Evolutionary conservation across 116 monocot genomes (phyloP).

Genomic region (Iris pallida): DNA sequence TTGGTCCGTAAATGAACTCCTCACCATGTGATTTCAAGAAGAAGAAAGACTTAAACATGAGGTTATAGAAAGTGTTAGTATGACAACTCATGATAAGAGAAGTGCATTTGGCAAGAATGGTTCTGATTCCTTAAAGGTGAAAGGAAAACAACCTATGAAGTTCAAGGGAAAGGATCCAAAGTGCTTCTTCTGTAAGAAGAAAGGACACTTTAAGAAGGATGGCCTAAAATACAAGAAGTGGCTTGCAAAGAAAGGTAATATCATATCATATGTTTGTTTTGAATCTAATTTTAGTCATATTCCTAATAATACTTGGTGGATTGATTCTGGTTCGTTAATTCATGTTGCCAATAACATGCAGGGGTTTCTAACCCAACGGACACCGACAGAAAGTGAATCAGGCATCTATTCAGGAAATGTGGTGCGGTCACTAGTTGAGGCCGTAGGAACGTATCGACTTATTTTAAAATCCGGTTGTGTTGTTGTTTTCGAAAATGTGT

Average conservation of each 20-base stretch:
- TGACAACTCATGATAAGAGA: neutral
- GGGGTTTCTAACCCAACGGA: neutral
- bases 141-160: slow-evolving; percentile 7
- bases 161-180: neutral
- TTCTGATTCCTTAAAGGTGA: neutral
- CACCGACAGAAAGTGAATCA: neutral
- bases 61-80: neutral
- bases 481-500: neutral
- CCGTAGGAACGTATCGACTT: neutral
- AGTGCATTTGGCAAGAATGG: neutral
- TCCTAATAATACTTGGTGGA: slow-evolving; percentile 9
- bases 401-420: slow-evolving; percentile 1
- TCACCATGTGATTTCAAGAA: slow-evolving; percentile 1
- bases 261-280: neutral
- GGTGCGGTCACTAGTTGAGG: neutral
- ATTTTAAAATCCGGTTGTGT: neutral
- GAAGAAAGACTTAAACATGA: neutral
- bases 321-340: slow-evolving; percentile 5
- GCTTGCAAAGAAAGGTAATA: slow-evolving; percentile 10
- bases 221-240: neutral
- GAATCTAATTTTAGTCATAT: neutral
- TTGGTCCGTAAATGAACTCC: neutral
- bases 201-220: slow-evolving; percentile 3
- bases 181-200: slow-evolving; percentile 6
- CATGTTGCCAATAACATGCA: neutral